Conservation (phyloP, 805 yeast species). For the Myxozyma sirexii region DNA sequence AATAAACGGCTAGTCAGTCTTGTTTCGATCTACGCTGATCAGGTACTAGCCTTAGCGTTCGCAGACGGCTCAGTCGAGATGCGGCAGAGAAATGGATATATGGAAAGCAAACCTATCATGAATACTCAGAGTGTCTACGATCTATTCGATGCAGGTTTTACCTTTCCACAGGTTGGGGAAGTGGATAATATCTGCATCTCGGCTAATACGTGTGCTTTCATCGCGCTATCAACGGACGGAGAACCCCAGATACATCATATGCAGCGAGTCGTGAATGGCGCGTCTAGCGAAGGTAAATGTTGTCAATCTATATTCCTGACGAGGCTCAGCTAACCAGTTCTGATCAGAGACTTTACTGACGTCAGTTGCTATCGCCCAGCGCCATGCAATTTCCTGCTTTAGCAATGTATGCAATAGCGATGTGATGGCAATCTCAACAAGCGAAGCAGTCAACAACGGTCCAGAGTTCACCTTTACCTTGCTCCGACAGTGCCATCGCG, state of each 20-base stretch:
- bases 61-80: slow-evolving; percentile 30
- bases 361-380: slow-evolving; percentile 63
- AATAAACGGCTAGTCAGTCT: slow-evolving; percentile 12
- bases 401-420: slow-evolving; percentile 71
- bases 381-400: slow-evolving; percentile 73
- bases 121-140: slow-evolving; percentile 30
- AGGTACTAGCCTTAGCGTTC: slow-evolving; percentile 15
- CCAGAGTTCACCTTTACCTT: slow-evolving; percentile 48
- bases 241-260: slow-evolving; percentile 33
- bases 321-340: slow-evolving; percentile 7
- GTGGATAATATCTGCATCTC: slow-evolving; percentile 40
- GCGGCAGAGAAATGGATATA: slow-evolving; percentile 18
- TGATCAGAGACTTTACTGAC: slow-evolving; percentile 39
- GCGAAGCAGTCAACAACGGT: slow-evolving; percentile 46
- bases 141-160: slow-evolving; percentile 35
- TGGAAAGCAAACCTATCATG: slow-evolving; percentile 4
- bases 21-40: slow-evolving; percentile 14
- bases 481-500: slow-evolving; percentile 69
- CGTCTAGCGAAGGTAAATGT: slow-evolving; percentile 12
- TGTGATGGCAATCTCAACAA: slow-evolving; percentile 58
- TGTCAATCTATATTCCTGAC: not conserved
- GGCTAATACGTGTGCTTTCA: slow-evolving; percentile 41
- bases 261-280: slow-evolving; percentile 11
- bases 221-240: slow-evolving; percentile 28
- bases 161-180: slow-evolving; percentile 30